phyloP scores from a whole-genome alignment of 2,329 filamentous ascomycete genomes.

The Stemphylium lycopersici region DNA sequence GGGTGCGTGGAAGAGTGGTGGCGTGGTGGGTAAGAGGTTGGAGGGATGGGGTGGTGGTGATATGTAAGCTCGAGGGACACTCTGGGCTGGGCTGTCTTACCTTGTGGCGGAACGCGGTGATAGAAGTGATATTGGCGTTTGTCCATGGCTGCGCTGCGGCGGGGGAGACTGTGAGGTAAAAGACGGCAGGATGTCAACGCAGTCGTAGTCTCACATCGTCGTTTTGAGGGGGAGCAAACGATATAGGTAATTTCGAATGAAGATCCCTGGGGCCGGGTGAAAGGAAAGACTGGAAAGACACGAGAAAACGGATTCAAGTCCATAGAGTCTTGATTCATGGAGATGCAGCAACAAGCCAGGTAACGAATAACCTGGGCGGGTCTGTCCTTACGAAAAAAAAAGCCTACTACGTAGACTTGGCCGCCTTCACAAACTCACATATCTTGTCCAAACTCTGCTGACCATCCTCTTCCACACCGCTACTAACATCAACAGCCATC shows the following conservation, averaged over 20 bases:
- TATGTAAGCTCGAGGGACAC: not conserved
- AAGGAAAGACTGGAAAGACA: too few species aligned
- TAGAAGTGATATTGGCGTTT: slow-evolving; percentile 19
- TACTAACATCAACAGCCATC: slow-evolving; percentile 89
- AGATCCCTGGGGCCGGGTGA: too few species aligned
- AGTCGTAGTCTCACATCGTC: too few species aligned
- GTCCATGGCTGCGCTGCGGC: not conserved
- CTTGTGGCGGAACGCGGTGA: slow-evolving; percentile 7
- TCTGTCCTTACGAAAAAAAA: too few species aligned
- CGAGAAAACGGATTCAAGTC: too few species aligned
- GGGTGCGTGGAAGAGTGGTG: not conserved
- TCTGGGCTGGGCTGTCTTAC: slow-evolving; percentile 12
- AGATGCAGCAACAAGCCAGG: too few species aligned
- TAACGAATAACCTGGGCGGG: too few species aligned
- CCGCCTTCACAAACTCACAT: slow-evolving; percentile 75
- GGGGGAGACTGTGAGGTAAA: slow-evolving; percentile 14
- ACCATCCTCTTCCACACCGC: slow-evolving; percentile 82
- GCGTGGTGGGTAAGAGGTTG: not conserved
- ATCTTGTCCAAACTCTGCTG: slow-evolving; percentile 84
- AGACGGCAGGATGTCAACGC: not conserved
- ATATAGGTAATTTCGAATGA: too few species aligned
- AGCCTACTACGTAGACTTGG: slow-evolving; percentile 55
- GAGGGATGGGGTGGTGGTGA: not conserved
- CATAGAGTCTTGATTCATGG: not conserved
- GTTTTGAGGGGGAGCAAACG: too few species aligned